Evolutionary conservation across 208 protist species (phyloP).

Genomic region (Jaenimonas drosophilae): DNA sequence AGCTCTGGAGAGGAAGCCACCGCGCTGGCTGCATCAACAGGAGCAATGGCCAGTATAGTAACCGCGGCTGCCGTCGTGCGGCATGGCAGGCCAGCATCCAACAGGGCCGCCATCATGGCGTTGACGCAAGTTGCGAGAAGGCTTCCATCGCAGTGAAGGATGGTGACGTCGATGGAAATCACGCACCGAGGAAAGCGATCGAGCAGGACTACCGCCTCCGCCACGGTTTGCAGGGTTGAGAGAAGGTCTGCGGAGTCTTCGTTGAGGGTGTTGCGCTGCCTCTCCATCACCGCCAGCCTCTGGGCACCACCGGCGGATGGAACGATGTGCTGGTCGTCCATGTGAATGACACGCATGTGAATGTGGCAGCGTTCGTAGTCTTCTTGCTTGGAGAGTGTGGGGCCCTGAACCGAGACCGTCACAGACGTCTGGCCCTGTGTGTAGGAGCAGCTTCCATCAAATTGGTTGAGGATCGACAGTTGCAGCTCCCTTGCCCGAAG

Average conservation of each 20-base stretch:
- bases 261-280: slow-evolving; percentile 13
- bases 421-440: slow-evolving; percentile 64
- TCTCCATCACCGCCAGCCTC: slow-evolving; percentile 23
- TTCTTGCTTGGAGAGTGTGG: slow-evolving; percentile 29
- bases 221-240: slow-evolving; percentile 17
- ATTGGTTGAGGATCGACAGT: slow-evolving; percentile 41
- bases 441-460: slow-evolving; percentile 74
- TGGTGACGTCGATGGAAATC: slow-evolving; percentile 47
- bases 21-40: not conserved
- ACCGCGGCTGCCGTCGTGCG: slow-evolving; percentile 76
- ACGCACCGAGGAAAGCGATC: slow-evolving; percentile 57
- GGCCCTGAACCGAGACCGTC: slow-evolving; percentile 55
- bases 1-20: not conserved
- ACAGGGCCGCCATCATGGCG: slow-evolving; percentile 71
- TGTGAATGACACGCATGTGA: slow-evolving; percentile 10
- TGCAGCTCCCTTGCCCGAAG: slow-evolving; percentile 58
- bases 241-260: slow-evolving; percentile 40
- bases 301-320: slow-evolving; percentile 46
- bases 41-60: slow-evolving; percentile 15
- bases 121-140: slow-evolving; percentile 63
- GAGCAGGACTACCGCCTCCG: slow-evolving; percentile 35
- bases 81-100: slow-evolving; percentile 77
- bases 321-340: slow-evolving; percentile 5
- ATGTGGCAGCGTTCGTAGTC: slow-evolving; percentile 13
- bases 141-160: slow-evolving; percentile 65